Evolutionary conservation across 73 alveolate species (phyloP), one percentile per base, ranked within the genome.

Genomic region (Strombidium stylifer): DNA sequence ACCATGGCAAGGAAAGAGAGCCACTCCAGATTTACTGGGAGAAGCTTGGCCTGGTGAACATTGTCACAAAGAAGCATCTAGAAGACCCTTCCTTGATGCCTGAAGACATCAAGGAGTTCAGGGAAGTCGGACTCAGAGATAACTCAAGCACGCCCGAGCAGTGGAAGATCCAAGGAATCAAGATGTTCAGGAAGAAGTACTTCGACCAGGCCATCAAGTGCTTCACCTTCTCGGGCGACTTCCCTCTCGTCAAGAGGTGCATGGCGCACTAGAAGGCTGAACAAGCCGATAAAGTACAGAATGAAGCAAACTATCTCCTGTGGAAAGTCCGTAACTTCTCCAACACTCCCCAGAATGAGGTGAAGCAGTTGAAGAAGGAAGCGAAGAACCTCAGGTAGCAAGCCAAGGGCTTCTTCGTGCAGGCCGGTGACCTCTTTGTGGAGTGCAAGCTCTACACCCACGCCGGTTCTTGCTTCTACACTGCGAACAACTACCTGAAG

Each of bases 151-250:
- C 81, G 3, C 40, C 61, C 31, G 85, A 44, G 37, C 93, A 80
- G 31, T 90, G 97, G 97, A 67, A 74, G 36, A 51, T 44, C 42
- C 53, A 81, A 60, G 97, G 97, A 28, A 48, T 80, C 30, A 85
- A 81, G 56, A 75, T 90, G 82, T 84, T 90, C 68, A 78, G 71
- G 59, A 85, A 82, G 73, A 82, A 90, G 56, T 90, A 64, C 70
- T 90, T 81, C 52, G 91, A 85, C 12, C 73, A 82, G 28, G 97
- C 97, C 19, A 66, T 31, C 52, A 66, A 82, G 66, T 90, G 97
- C 62, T 90, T 90, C 76, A 42, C 41, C 31, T 37, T 46, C 40
- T 82, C 94, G 12, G 55, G 56, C 0, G 97, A 89, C 41, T 73
- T 70, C 20, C 68, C 26, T 37, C 79, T 84, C 0, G 65, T 72